These are phyloP conservation scores for Colletotrichum nymphaeae DNA, from an alignment of 2,329 filamentous ascomycete genomes.

Conservation along the genomic window DNA sequence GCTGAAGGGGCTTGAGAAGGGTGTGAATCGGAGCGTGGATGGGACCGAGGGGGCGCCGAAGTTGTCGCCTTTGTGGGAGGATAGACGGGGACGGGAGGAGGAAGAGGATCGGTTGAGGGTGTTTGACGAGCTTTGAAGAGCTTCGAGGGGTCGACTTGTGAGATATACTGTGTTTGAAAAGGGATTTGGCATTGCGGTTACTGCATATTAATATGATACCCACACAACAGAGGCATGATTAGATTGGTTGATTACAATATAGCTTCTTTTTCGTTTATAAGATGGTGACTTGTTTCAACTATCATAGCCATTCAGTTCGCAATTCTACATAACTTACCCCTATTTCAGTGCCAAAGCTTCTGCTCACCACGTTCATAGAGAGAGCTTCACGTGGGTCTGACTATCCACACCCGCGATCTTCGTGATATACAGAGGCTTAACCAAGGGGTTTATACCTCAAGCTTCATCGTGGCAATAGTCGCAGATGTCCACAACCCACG, in stretches of 20 bases:
- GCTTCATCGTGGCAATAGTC: too few species aligned
- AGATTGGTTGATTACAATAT: not conserved
- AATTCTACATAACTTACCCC: not conserved
- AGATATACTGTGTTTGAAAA: not conserved
- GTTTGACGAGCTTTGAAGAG: constrained; percentile 60
- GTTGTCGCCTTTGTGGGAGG: constrained; percentile 37
- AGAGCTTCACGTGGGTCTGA: not conserved
- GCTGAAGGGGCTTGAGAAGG: constrained; percentile 6
- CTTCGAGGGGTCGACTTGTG: not conserved
- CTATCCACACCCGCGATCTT: too few species aligned
- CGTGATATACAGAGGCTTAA: too few species aligned
- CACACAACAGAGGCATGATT: not conserved
- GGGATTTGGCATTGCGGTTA: not conserved
- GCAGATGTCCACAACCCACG: too few species aligned
- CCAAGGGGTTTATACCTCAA: too few species aligned
- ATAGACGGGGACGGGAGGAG: constrained; percentile 40
- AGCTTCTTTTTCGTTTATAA: too few species aligned
- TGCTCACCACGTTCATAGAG: not conserved
- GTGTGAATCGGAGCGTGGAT: constrained; percentile 9
- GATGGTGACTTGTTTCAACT: not conserved
- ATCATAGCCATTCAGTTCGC: too few species aligned
- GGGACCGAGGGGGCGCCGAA: constrained; percentile 18
- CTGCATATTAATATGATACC: constrained; percentile 28
- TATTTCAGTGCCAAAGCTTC: not conserved
- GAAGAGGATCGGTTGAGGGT: constrained; percentile 52